A percentile compares a stretch with the other conserved stretches of the same genome.
These are phyloP conservation scores for Penicillium sp. DNA, from an alignment of 2,329 filamentous ascomycete genomes.

Conservation along the genomic window DNA sequence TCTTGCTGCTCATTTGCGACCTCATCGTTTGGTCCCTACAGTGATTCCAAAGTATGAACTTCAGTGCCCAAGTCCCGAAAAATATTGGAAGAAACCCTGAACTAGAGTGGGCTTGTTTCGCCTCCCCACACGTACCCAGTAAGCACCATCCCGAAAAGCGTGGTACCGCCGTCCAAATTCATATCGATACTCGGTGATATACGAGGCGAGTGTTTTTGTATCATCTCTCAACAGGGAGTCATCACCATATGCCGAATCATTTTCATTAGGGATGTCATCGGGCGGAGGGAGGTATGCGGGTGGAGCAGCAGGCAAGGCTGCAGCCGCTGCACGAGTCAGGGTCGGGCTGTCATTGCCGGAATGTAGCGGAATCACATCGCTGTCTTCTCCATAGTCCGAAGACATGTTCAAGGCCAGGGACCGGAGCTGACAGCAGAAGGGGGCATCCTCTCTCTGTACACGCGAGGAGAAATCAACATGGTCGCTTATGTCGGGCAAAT, in stretches of 20 bases:
- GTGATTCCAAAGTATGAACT: neutral
- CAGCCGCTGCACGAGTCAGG: neutral
- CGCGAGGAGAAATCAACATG: neutral
- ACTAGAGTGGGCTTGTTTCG: neutral
- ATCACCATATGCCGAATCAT: slow-evolving; percentile 23
- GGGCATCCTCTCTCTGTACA: neutral
- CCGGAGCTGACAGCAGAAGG: neutral
- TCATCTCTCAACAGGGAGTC: slow-evolving; percentile 25
- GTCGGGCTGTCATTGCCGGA: neutral
- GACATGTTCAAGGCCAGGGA: slow-evolving; percentile 2
- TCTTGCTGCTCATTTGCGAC: slow-evolving; percentile 24
- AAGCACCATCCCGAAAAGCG: slow-evolving; percentile 34
- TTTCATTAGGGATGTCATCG: slow-evolving; percentile 11
- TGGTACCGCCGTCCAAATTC: slow-evolving; percentile 38
- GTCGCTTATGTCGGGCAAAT: neutral
- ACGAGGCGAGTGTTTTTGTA: slow-evolving; percentile 31
- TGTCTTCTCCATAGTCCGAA: slow-evolving; percentile 1
- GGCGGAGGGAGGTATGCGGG: neutral
- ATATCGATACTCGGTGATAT: slow-evolving; percentile 33
- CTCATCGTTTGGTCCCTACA: slow-evolving; percentile 27
- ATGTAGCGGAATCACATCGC: neutral
- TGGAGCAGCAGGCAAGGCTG: neutral
- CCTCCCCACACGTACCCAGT: slow-evolving; percentile 19
- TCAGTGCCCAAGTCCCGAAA: neutral
- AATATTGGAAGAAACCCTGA: neutral